A percentile compares a stretch with the other conserved stretches of the same genome.
These are phyloP conservation scores for Cyclospora cayetanensis DNA, from an alignment of 169 alveolate species.

Conservation along the genomic window DNA sequence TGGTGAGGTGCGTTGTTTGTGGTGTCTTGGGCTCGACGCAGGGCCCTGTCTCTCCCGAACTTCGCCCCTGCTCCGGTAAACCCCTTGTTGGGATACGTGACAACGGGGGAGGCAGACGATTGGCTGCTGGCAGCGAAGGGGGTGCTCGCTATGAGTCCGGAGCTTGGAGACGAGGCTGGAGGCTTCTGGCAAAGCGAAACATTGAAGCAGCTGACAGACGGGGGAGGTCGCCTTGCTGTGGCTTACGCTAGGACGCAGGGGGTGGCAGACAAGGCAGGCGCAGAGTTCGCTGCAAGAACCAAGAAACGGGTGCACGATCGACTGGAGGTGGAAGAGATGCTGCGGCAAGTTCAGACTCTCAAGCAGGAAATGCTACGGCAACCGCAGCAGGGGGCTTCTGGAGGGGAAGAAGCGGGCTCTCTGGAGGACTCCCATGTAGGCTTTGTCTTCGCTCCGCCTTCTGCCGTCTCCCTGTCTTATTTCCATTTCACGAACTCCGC, in stretches of 20 bases:
- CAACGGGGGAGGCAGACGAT: constrained; percentile 84
- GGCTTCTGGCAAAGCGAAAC: constrained; percentile 55
- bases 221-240: not conserved
- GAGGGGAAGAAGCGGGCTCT: too few species aligned
- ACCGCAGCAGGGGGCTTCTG: not conserved
- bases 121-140: constrained; percentile 83
- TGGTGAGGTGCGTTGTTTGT: not conserved
- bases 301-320: not conserved
- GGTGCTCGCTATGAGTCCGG: constrained; percentile 84
- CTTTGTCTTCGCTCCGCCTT: not conserved
- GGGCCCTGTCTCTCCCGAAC: not conserved
- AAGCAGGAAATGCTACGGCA: not conserved
- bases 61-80: not conserved
- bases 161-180: constrained; percentile 79
- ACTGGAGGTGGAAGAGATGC: too few species aligned
- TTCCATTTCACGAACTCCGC: not conserved
- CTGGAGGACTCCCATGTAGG: too few species aligned
- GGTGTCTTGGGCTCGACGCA: not conserved
- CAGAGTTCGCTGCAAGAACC: not conserved
- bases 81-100: not conserved
- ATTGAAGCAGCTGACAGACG: not conserved
- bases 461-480: not conserved
- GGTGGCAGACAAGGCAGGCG: not conserved
- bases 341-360: not conserved
- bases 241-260: not conserved